phyloP scores from a whole-genome alignment of 2,329 filamentous ascomycete species.

The Mycogone perniciosa region DNA sequence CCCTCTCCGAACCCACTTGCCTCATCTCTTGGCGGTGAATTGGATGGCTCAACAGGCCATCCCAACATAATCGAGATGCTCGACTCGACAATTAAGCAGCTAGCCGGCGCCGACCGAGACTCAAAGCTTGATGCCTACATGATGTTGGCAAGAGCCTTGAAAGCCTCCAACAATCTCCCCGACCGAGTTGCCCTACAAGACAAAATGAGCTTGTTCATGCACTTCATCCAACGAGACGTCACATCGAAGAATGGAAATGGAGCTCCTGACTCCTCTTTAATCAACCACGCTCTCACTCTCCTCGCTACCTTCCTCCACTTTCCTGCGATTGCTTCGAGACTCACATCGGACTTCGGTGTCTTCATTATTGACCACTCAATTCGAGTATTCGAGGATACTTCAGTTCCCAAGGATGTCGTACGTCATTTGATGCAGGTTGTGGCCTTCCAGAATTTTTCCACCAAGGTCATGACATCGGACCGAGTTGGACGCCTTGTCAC shows the following conservation, averaged over 20 bases:
- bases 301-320: slow-evolving; percentile 72
- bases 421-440: slow-evolving; percentile 76
- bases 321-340: slow-evolving; percentile 58
- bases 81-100: slow-evolving; percentile 74
- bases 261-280: slow-evolving; percentile 59
- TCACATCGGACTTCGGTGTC: slow-evolving; percentile 71
- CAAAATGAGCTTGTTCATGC: slow-evolving; percentile 70
- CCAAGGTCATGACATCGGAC: slow-evolving; percentile 65
- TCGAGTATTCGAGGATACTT: slow-evolving; percentile 60
- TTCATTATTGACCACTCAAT: slow-evolving; percentile 80
- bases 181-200: slow-evolving; percentile 64
- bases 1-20: slow-evolving; percentile 41
- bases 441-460: slow-evolving; percentile 70
- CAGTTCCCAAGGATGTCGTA: slow-evolving; percentile 67
- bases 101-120: slow-evolving; percentile 66
- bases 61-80: slow-evolving; percentile 71
- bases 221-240: slow-evolving; percentile 81
- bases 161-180: slow-evolving; percentile 75
- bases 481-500: slow-evolving; percentile 65
- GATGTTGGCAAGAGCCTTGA: slow-evolving; percentile 67
- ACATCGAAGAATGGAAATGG: slow-evolving; percentile 52
- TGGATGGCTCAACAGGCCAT: slow-evolving; percentile 31
- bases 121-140: slow-evolving; percentile 81
- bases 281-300: slow-evolving; percentile 71
- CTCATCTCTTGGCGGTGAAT: slow-evolving; percentile 34